Conservation (phyloP, 2,329 filamentous ascomycete species). For the Lojkania enalia region DNA sequence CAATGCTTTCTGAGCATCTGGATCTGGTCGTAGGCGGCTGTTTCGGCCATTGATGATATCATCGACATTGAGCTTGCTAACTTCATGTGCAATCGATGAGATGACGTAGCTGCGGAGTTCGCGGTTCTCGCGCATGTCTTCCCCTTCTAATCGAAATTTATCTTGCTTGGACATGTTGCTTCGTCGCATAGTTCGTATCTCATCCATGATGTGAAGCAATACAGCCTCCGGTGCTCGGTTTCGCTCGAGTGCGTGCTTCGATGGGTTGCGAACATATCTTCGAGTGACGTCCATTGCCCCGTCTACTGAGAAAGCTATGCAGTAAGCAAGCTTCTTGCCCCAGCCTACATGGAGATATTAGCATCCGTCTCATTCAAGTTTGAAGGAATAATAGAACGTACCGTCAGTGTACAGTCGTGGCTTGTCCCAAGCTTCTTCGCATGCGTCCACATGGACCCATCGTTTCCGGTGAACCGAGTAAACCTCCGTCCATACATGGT, state of each 20-base stretch:
- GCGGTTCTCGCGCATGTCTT: slow-evolving; percentile 74
- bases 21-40: slow-evolving; percentile 38
- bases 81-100: slow-evolving; percentile 71
- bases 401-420: slow-evolving; percentile 88
- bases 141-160: slow-evolving; percentile 77
- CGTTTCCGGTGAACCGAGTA: slow-evolving; percentile 91
- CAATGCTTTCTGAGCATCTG: slow-evolving; percentile 53
- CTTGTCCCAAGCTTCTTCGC: slow-evolving; percentile 94
- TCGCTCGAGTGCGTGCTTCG: slow-evolving; percentile 72
- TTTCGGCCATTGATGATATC: slow-evolving; percentile 38
- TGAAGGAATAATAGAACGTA: slow-evolving; percentile 40
- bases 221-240: slow-evolving; percentile 85
- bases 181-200: slow-evolving; percentile 83
- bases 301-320: slow-evolving; percentile 93
- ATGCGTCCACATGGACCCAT: slow-evolving; percentile 96
- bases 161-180: slow-evolving; percentile 85
- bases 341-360: slow-evolving; percentile 60
- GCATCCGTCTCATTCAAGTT: background rate
- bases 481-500: slow-evolving; percentile 97
- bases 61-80: slow-evolving; percentile 67
- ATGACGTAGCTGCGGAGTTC: slow-evolving; percentile 77
- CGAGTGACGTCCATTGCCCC: slow-evolving; percentile 71
- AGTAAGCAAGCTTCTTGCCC: slow-evolving; percentile 96
- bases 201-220: slow-evolving; percentile 85
- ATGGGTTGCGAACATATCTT: slow-evolving; percentile 69